phyloP scores from a whole-genome alignment of 129 eudicot species.

The carrot (Daucus carota) region DNA sequence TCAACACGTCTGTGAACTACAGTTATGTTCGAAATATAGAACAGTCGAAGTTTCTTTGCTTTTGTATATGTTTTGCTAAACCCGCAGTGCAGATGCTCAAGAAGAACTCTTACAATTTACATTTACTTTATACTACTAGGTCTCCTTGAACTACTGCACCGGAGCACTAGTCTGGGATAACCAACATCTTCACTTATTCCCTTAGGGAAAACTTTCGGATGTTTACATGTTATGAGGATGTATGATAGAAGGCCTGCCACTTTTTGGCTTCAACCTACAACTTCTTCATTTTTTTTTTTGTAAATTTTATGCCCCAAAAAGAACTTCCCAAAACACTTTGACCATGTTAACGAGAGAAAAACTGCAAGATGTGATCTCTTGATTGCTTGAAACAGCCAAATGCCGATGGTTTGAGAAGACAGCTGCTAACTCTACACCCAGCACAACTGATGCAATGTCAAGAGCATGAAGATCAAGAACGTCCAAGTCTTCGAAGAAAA shows the following conservation, averaged over 20 bases:
- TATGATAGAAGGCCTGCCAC: conserved; percentile 54
- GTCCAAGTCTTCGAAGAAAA: conserved; percentile 15
- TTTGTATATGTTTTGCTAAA: neutral
- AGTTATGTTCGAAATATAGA: neutral
- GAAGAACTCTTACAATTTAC: conserved; percentile 27
- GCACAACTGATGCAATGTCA: conserved; percentile 23
- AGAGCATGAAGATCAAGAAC: conserved; percentile 19
- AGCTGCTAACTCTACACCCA: conserved; percentile 2
- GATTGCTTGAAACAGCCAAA: conserved; percentile 3
- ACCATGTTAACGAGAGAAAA: conserved; percentile 27
- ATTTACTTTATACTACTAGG: conserved; percentile 13
- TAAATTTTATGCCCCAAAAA: conserved; percentile 17
- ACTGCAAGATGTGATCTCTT: conserved; percentile 24
- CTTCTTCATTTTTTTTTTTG: conserved; percentile 22
- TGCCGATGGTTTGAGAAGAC: neutral
- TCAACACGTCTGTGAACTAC: conserved; percentile 1
- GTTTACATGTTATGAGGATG: conserved; percentile 17
- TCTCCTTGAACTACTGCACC: conserved; percentile 35
- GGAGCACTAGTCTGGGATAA: conserved; percentile 19
- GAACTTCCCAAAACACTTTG: conserved; percentile 12
- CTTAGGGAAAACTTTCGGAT: conserved; percentile 28
- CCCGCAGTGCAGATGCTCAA: conserved; percentile 26
- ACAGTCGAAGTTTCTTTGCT: conserved; percentile 1
- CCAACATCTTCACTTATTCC: conserved; percentile 24
- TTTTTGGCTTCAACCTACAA: conserved; percentile 69